Conservation (phyloP, 2,329 filamentous ascomycete species). For the Exserohilum rostratum region DNA sequence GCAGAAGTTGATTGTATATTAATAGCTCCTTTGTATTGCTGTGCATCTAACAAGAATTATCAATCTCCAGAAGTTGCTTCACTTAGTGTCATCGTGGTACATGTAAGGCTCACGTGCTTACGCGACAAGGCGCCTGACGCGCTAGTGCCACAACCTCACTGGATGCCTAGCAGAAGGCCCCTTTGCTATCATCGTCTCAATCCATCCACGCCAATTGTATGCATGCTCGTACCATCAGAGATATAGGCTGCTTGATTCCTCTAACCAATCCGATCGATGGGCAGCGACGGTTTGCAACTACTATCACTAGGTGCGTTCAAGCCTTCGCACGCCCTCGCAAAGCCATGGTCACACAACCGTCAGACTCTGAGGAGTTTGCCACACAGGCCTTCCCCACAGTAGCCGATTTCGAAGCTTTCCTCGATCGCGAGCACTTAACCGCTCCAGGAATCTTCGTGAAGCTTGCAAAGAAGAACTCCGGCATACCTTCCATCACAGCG, state of each 20-base stretch:
- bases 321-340: not conserved
- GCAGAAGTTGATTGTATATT: no score
- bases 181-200: no score
- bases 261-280: not conserved
- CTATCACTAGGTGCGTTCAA: not conserved
- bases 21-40: no score
- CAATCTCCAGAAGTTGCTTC: no score
- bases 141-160: not conserved
- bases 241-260: not conserved
- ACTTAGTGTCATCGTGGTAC: no score
- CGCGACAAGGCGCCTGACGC: not conserved
- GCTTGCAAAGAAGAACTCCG: conserved; percentile 56
- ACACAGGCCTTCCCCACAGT: conserved; percentile 13
- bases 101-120: not conserved
- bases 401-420: conserved; percentile 23
- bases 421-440: conserved; percentile 47
- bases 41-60: no score
- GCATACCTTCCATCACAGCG: conserved; percentile 53
- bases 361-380: conserved; percentile 10
- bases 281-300: not conserved
- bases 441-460: conserved; percentile 55
- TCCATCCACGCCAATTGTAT: not conserved
- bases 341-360: conserved; percentile 10
- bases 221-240: not conserved
- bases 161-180: not conserved